A percentile compares a stretch with the other conserved stretches of the same genome.
Conservation (phyloP, 345 rosid genomes). For the Mangifera indica region DNA sequence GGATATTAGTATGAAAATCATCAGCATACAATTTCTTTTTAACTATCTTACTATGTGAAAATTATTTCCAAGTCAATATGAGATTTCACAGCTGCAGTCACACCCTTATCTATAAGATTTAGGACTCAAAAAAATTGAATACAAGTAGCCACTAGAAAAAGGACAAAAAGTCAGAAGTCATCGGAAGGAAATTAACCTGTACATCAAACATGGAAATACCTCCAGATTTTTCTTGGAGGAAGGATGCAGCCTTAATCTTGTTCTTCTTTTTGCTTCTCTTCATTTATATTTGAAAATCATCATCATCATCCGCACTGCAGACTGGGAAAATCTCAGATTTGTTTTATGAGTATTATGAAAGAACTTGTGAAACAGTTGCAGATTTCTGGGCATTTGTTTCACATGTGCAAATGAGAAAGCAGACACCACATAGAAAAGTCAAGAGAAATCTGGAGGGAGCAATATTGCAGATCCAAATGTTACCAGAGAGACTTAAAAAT, state of each 20-base stretch:
- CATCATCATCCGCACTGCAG: slow-evolving; percentile 52
- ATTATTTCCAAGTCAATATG: background rate
- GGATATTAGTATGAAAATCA: no score
- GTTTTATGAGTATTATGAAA: background rate
- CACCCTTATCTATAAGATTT: background rate
- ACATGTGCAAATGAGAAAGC: background rate
- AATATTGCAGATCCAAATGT: no score
- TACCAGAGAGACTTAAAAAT: no score
- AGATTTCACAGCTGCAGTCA: background rate
- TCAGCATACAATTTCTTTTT: no score
- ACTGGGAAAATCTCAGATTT: slow-evolving; percentile 29
- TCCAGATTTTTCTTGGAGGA: slow-evolving; percentile 54
- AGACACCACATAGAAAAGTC: no score
- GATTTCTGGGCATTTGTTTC: background rate
- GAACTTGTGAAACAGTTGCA: background rate
- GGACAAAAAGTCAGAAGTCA: background rate
- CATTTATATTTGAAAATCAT: slow-evolving; percentile 55
- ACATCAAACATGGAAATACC: slow-evolving; percentile 62
- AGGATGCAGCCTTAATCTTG: slow-evolving; percentile 57
- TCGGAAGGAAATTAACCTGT: slow-evolving; percentile 36
- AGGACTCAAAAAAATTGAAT: no score
- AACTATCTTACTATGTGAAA: background rate
- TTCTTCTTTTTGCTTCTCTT: slow-evolving; percentile 55
- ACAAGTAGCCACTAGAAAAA: no score
- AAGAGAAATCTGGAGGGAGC: no score